Base-by-base conservation (phyloP, 345 rosid species). In the Populus euphratica region DNA sequence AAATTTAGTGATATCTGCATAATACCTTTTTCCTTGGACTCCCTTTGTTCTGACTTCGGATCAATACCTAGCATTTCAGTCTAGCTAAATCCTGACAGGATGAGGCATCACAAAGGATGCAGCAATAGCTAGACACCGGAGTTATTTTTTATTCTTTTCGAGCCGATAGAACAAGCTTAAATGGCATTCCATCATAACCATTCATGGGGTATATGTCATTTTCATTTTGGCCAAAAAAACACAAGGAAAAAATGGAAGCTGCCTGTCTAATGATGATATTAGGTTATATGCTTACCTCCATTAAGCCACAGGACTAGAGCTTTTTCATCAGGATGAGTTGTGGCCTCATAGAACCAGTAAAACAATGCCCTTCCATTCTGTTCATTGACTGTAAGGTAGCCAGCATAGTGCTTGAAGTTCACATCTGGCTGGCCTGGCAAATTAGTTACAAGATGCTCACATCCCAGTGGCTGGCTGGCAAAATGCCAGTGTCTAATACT, bases 231-330 rank as follows among this genome's bases (percentile, higher is more conserved):
- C 63, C 39, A 6, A 27, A 70, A 10, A 5, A 70, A 49, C 10
- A 14, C 1, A 2, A 36, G 8, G 62, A 25, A 70, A 67, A 13
- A 43, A 20, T 68, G 38, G 11, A 69, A 70, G 25, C 20, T 35
- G 39, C 44, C 18, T 23, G 63, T 39, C 44, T 47, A 41, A 33
- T 59, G 29, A 66, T 18, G 75, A 43, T 31, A 12, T 44, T 38
- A 44, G 43, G 1, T 12, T 44, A 49, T 6, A 36, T 52, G 23
- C 80, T 78, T 89, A 94, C 98, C 98, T 89, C 98, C 98, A 85
- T 93, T 94, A 41, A 94, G 97, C 98, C 98, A 93, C 29, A 94
- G 88, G 27, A 94, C 98, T 64, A 94, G 76, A 66, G 98, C 97
- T 50, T 90, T 94, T 68, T 87, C 80, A 23, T 88, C 86, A 39